phyloP scores from a whole-genome alignment of 1,139 yeast genomes.

The Pichia terricola region DNA sequence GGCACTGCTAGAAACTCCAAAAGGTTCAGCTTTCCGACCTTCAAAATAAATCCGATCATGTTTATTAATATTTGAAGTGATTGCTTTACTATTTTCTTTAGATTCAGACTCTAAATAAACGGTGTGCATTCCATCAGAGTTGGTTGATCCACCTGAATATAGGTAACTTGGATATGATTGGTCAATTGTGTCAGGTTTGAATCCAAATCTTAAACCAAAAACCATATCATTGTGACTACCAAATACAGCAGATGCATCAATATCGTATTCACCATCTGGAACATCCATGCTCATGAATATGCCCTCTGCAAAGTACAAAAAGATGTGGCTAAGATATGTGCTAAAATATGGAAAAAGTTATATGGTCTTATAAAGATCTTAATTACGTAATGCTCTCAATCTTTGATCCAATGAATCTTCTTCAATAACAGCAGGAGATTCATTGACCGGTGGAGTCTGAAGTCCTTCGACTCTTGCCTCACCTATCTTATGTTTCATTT shows the following conservation, averaged over 20 bases:
- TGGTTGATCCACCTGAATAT: constrained; percentile 3
- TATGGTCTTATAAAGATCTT: too few relatives aligned
- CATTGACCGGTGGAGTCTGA: too few relatives aligned
- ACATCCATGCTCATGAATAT: constrained; percentile 3
- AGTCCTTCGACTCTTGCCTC: neutral
- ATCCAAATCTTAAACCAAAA: constrained; percentile 24
- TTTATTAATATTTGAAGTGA: constrained; percentile 5
- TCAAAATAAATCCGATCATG: constrained; percentile 18
- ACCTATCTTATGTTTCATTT: constrained; percentile 61
- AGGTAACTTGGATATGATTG: constrained; percentile 3
- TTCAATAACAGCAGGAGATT: constrained; percentile 28
- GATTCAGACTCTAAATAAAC: constrained; percentile 20
- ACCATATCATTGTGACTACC: constrained; percentile 13
- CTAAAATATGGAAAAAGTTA: too few relatives aligned
- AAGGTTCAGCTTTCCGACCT: constrained; percentile 9
- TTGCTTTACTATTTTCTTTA: constrained; percentile 12
- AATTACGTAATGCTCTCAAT: constrained; percentile 59
- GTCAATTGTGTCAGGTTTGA: constrained; percentile 25
- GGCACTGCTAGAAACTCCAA: too few relatives aligned
- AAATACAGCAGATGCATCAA: constrained; percentile 23
- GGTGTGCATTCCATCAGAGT: too few relatives aligned
- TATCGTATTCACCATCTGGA: constrained; percentile 28
- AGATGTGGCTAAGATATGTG: too few relatives aligned
- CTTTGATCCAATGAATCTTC: constrained; percentile 86
- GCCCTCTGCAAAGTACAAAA: too few relatives aligned